phyloP scores from a whole-genome alignment of 2,329 filamentous ascomycete species.

The Neurospora sp. region DNA sequence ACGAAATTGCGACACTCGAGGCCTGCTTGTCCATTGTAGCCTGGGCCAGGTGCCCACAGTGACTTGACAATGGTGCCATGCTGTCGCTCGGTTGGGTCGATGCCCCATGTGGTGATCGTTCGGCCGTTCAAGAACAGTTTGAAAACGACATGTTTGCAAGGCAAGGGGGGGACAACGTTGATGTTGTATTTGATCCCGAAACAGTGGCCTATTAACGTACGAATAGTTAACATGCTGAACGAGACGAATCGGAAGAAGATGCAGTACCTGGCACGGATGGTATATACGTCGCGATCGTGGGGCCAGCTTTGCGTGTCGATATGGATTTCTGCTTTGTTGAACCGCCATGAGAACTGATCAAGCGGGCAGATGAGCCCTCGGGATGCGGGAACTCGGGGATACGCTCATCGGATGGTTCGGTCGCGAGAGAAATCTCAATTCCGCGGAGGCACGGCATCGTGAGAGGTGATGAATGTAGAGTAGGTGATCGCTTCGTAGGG shows the following conservation, averaged over 20 bases:
- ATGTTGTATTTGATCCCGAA: slow-evolving; percentile 43
- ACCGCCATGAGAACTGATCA: slow-evolving; percentile 16
- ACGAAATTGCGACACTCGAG: slow-evolving; percentile 41
- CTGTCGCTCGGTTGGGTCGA: slow-evolving; percentile 26
- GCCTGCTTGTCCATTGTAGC: slow-evolving; percentile 30
- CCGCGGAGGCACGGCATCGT: slow-evolving; percentile 41
- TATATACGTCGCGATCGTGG: slow-evolving; percentile 44
- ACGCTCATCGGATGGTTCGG: slow-evolving; percentile 24
- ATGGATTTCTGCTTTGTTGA: not conserved
- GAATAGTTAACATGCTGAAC: not conserved
- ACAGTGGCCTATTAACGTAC: slow-evolving; percentile 30
- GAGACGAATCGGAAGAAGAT: not conserved
- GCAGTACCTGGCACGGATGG: slow-evolving; percentile 41
- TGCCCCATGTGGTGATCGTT: slow-evolving; percentile 42
- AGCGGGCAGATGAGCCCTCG: slow-evolving; percentile 34
- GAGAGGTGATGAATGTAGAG: not conserved
- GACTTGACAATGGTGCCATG: slow-evolving; percentile 33
- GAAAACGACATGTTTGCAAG: slow-evolving; percentile 38
- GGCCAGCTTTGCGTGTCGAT: slow-evolving; percentile 22
- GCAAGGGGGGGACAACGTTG: slow-evolving; percentile 21
- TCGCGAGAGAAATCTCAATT: slow-evolving; percentile 34
- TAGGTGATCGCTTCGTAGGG: not conserved
- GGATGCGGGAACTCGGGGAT: slow-evolving; percentile 47
- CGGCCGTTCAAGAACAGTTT: slow-evolving; percentile 46
- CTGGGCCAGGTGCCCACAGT: slow-evolving; percentile 37